These are phyloP conservation scores for Suillus subluteus DNA, from an alignment of 768 basidiomycete species.

Conservation along the genomic window DNA sequence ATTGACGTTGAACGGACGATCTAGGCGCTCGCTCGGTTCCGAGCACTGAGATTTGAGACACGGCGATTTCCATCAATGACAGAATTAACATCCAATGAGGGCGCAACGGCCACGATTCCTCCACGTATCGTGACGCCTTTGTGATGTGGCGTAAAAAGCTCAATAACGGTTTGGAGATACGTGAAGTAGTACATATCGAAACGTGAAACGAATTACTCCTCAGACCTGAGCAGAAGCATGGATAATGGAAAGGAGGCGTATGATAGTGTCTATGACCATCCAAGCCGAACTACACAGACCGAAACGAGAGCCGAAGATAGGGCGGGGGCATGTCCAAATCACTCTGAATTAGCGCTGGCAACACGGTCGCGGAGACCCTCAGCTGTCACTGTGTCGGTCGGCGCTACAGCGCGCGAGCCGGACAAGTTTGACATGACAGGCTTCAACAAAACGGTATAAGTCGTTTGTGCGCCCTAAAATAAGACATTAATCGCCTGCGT, in stretches of 20 bases:
- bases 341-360: conserved; percentile 41
- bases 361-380: conserved; percentile 51
- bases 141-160: conserved; percentile 2
- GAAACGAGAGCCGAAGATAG: not conserved
- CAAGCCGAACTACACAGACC: conserved; percentile 8
- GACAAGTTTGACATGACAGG: conserved; percentile 75
- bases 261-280: conserved; percentile 16
- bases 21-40: conserved; percentile 2
- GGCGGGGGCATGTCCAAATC: conserved; percentile 14
- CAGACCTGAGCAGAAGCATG: conserved; percentile 9
- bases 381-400: conserved; percentile 54
- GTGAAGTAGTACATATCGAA: conserved; percentile 13
- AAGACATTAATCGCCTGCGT: not conserved
- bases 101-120: not conserved
- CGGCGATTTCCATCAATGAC: not conserved
- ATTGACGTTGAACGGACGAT: not conserved
- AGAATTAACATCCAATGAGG: not conserved
- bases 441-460: conserved; percentile 78
- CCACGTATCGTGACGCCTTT: not conserved
- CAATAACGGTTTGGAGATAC: conserved; percentile 10
- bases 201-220: conserved; percentile 12
- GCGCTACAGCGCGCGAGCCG: conserved; percentile 44
- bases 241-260: conserved; percentile 5
- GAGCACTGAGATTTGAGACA: not conserved
- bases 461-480: conserved; percentile 79